Conservation (phyloP, 2,329 filamentous ascomycete species). For the Drechslerella dactyloides region DNA sequence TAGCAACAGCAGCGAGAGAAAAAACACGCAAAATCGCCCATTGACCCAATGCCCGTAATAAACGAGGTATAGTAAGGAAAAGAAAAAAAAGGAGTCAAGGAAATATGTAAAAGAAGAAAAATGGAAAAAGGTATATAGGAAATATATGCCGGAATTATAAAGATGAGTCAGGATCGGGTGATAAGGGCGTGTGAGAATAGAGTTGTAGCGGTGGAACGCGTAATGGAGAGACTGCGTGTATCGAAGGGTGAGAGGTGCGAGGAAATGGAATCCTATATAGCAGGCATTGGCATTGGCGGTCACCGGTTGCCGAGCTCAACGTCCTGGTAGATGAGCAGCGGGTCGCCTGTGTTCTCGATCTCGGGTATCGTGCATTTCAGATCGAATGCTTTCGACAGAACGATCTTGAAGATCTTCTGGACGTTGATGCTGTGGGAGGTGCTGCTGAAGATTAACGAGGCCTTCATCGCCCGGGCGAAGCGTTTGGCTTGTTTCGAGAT, state of each 20-base stretch:
- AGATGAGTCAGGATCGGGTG: conserved; percentile 42
- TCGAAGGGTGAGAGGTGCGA: conserved; percentile 29
- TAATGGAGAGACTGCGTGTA: conserved; percentile 50
- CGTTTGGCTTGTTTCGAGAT: conserved; percentile 85
- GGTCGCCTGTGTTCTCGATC: conserved; percentile 97
- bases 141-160: conserved; percentile 48
- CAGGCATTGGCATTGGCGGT: not conserved
- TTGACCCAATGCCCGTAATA: conserved; percentile 49
- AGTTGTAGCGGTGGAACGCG: conserved; percentile 42
- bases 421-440: conserved; percentile 99
- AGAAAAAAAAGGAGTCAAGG: conserved; percentile 9
- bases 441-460: conserved; percentile 95
- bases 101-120: conserved; percentile 32
- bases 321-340: conserved; percentile 82
- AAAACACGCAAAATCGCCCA: conserved; percentile 41
- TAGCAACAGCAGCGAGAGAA: too few relatives aligned
- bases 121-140: conserved; percentile 43
- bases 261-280: conserved; percentile 6
- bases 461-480: conserved; percentile 77
- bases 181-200: conserved; percentile 20
- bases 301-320: conserved; percentile 52
- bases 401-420: conserved; percentile 99
- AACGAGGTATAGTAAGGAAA: conserved; percentile 44
- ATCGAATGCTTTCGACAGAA: conserved; percentile 97
- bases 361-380: conserved; percentile 98